These are phyloP conservation scores for Tolypocladium ophioglossoides DNA, from an alignment of 2,329 filamentous ascomycete genomes.

Conservation along the genomic window DNA sequence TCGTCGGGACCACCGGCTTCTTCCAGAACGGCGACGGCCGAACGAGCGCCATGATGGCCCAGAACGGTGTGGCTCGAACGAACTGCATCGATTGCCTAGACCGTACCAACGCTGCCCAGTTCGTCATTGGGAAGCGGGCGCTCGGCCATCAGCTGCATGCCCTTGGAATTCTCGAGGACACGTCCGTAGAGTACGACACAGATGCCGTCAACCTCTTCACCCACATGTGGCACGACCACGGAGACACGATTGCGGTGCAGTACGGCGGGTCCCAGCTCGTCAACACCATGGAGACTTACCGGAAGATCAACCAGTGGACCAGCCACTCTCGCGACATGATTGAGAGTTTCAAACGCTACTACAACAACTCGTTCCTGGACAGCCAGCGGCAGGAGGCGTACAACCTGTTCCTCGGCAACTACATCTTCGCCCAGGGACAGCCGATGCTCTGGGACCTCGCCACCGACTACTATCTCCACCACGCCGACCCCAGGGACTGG, in stretches of 20 bases:
- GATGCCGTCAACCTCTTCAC: conserved; percentile 95
- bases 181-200: conserved; percentile 81
- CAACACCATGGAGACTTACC: conserved; percentile 98
- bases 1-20: conserved; percentile 78
- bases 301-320: conserved; percentile 98
- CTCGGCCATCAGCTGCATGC: conserved; percentile 88
- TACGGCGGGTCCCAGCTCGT: conserved; percentile 96
- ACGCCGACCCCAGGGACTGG: conserved; percentile 70
- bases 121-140: conserved; percentile 91
- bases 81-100: conserved; percentile 98
- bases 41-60: conserved; percentile 53
- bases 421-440: conserved; percentile 75
- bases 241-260: conserved; percentile 94
- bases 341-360: conserved; percentile 97
- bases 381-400: conserved; percentile 97
- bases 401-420: conserved; percentile 94
- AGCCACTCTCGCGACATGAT: conserved; percentile 98
- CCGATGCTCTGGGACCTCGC: conserved; percentile 95
- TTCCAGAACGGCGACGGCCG: conserved; percentile 82
- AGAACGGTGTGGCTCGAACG: conserved; percentile 87
- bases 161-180: conserved; percentile 72
- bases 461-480: conserved; percentile 94
- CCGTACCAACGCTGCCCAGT: conserved; percentile 93
- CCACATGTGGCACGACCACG: conserved; percentile 96
- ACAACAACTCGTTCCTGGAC: conserved; percentile 97